Evolutionary conservation across 1,284 basidiomycete genomes (phyloP).

Genomic region (Filobasidium uniguttulatum): DNA sequence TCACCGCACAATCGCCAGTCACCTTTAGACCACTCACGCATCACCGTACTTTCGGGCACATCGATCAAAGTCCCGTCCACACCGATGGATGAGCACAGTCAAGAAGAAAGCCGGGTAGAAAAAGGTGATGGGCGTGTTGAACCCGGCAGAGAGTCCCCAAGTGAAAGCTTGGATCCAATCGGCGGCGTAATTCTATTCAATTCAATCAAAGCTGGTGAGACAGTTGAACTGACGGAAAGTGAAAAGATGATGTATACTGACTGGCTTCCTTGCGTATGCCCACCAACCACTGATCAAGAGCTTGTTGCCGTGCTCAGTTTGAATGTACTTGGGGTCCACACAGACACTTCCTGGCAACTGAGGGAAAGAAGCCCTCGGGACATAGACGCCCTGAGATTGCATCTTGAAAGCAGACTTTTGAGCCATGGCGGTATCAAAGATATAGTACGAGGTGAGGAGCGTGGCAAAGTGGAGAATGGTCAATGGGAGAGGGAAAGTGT

Average conservation of each 20-base stretch:
- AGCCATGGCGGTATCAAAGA: slow-evolving; percentile 85
- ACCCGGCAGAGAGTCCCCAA: slow-evolving; percentile 79
- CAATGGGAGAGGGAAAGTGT: slow-evolving; percentile 60
- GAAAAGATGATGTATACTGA: slow-evolving; percentile 33
- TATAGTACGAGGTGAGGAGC: slow-evolving; percentile 71
- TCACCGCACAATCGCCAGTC: background rate
- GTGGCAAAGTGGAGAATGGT: slow-evolving; percentile 38
- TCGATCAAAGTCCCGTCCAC: slow-evolving; percentile 81
- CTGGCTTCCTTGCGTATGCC: slow-evolving; percentile 72
- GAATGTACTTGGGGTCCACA: slow-evolving; percentile 77
- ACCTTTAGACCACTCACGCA: slow-evolving; percentile 39
- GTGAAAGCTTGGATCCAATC: slow-evolving; percentile 58
- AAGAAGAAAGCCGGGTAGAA: slow-evolving; percentile 93
- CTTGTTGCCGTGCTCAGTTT: slow-evolving; percentile 67
- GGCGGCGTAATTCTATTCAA: slow-evolving; percentile 51
- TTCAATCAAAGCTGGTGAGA: too few relatives aligned
- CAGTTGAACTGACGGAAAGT: background rate
- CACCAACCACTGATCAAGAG: slow-evolving; percentile 44
- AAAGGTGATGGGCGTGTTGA: slow-evolving; percentile 76
- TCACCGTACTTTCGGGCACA: slow-evolving; percentile 89
- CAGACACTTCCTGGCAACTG: slow-evolving; percentile 78
- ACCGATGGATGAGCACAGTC: slow-evolving; percentile 72
- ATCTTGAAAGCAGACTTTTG: slow-evolving; percentile 98
- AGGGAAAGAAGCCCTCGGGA: slow-evolving; percentile 82
- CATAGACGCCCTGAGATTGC: slow-evolving; percentile 78